phyloP scores from a whole-genome alignment of 768 basidiomycete genomes.

The Porphyrellus cyaneotinctus region DNA sequence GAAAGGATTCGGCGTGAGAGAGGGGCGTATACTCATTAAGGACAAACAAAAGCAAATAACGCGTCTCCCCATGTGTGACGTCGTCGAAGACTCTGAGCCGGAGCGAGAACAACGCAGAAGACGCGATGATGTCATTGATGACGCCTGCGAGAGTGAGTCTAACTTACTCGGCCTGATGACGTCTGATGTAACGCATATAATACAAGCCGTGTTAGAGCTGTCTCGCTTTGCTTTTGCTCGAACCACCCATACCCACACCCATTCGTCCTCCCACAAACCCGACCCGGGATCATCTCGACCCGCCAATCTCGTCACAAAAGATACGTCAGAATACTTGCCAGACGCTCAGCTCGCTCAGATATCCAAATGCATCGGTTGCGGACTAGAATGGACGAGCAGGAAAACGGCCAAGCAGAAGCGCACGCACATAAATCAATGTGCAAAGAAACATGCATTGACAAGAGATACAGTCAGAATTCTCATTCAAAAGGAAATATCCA shows the following conservation, averaged over 20 bases:
- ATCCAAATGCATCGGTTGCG: slow-evolving; percentile 60
- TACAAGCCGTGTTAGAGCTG: slow-evolving; percentile 10
- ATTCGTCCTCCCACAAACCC: background rate
- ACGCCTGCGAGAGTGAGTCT: slow-evolving; percentile 4
- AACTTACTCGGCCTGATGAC: background rate
- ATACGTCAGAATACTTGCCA: slow-evolving; percentile 35
- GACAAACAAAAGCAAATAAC: slow-evolving; percentile 40
- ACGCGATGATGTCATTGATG: background rate
- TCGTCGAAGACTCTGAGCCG: background rate
- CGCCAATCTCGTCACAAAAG: slow-evolving; percentile 3
- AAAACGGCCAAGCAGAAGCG: slow-evolving; percentile 64
- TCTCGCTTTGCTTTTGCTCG: no score
- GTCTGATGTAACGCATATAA: background rate
- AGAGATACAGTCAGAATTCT: slow-evolving; percentile 53
- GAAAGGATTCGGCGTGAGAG: slow-evolving; percentile 2
- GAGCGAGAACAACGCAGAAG: background rate
- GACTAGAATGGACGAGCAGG: slow-evolving; percentile 61
- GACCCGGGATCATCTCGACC: background rate
- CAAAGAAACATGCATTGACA: slow-evolving; percentile 52
- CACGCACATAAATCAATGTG: slow-evolving; percentile 63
- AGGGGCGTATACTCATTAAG: slow-evolving; percentile 3
- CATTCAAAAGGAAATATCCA: slow-evolving; percentile 45
- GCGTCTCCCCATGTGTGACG: slow-evolving; percentile 32
- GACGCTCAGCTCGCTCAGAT: slow-evolving; percentile 46
- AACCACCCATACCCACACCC: slow-evolving; percentile 22